phyloP scores from a whole-genome alignment of 768 basidiomycete genomes.

The Cubamyces sp. region DNA sequence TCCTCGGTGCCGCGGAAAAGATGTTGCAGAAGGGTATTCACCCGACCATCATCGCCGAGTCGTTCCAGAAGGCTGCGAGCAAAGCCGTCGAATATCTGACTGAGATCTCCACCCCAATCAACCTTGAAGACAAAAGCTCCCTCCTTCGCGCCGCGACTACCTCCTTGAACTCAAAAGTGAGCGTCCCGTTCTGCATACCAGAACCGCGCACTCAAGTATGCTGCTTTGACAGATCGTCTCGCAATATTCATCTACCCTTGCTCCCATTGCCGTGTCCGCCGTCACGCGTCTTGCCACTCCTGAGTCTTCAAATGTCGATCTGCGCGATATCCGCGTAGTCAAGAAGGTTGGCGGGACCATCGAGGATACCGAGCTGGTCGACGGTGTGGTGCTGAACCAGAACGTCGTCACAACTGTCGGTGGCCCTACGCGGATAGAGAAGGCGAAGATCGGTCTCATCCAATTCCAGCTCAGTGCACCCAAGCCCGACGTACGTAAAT shows the following conservation, averaged over 20 bases:
- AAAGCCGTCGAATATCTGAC: conserved; percentile 95
- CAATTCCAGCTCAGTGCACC: conserved; percentile 98
- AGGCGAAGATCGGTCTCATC: conserved; percentile 97
- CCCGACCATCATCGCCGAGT: conserved; percentile 95
- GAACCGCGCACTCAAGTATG: no score
- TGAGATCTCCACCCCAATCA: conserved; percentile 90
- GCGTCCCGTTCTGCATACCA: background rate
- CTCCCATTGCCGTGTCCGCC: conserved; percentile 98
- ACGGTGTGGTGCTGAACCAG: conserved; percentile 97
- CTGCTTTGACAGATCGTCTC: conserved; percentile 80
- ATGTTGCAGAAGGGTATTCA: conserved; percentile 97
- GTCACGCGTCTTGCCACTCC: conserved; percentile 90
- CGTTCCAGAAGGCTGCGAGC: conserved; percentile 88
- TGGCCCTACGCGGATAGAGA: conserved; percentile 94
- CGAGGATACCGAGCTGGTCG: conserved; percentile 96
- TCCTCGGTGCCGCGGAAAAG: conserved; percentile 95
- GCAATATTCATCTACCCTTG: conserved; percentile 96
- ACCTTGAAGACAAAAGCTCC: conserved; percentile 83
- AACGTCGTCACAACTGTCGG: conserved; percentile 89
- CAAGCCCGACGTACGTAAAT: conserved; percentile 85
- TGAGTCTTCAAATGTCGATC: conserved; percentile 92
- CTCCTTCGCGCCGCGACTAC: conserved; percentile 94
- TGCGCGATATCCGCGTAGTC: conserved; percentile 93
- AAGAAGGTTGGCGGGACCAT: conserved; percentile 99
- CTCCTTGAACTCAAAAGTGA: conserved; percentile 92